Conservation (phyloP, 495 filamentous ascomycete species). For the Podospora didyma region DNA sequence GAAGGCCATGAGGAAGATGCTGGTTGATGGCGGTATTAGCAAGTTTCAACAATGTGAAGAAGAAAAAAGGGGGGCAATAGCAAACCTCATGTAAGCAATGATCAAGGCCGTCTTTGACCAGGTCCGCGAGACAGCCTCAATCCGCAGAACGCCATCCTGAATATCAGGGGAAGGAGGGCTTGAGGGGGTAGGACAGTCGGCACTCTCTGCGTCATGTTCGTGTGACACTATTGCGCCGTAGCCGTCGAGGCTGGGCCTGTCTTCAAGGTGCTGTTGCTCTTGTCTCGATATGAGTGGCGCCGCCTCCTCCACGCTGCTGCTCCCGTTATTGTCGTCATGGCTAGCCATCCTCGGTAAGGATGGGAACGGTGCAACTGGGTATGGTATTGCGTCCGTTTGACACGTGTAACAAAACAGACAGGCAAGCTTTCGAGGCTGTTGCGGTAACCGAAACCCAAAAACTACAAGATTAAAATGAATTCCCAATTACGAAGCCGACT, state of each 20-base stretch:
- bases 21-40: conserved; percentile 1
- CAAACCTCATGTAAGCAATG: conserved; percentile 42
- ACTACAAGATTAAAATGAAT: no score
- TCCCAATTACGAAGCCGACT: no score
- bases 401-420: no score
- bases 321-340: conserved; percentile 2
- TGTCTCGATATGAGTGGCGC: conserved; percentile 3
- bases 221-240: conserved; percentile 1
- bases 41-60: background rate
- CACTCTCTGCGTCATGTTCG: background rate
- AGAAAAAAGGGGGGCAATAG: background rate
- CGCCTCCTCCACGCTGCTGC: no score
- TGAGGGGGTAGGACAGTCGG: background rate
- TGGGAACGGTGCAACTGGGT: no score
- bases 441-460: no score
- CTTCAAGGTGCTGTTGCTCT: no score
- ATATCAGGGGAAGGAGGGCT: conserved; percentile 4
- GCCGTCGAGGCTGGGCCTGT: background rate
- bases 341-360: no score
- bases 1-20: conserved; percentile 43
- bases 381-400: no score
- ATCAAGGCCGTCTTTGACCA: conserved; percentile 45
- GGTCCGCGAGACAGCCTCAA: conserved; percentile 43
- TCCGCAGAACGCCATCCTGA: conserved; percentile 40
- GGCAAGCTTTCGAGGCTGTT: no score